Base-by-base conservation (phyloP, 495 filamentous ascomycete genomes). In the Tuber aestivum region DNA sequence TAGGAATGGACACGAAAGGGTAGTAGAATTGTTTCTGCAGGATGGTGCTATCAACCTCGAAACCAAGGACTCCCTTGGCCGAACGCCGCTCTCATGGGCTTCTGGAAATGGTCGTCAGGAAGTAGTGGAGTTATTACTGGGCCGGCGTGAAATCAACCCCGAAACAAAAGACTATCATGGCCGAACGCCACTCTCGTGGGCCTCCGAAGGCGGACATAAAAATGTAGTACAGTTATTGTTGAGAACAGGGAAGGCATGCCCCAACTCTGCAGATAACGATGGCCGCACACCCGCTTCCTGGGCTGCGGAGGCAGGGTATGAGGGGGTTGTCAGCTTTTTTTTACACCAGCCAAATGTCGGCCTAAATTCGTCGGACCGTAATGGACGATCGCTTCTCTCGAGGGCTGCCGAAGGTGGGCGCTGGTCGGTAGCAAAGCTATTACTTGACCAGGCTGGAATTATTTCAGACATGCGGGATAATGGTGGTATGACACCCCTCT, bases 21-120 rank as follows among this genome's bases (percentile, higher is more conserved):
- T 82, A n/a, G 81, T 77, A 42, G 37, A 74, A 27, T 37, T 73
- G 16, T n/a, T 73, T 45, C 68, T 73, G 37, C 0, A 27, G n/a
- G 61, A 65, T 18, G 37, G 38, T 21, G 10, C 50, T 61, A 70
- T 76, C n/a, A 69, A 74, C 42, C n/a, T 44, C 9, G 65, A 82
- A 41, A 68, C 76, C 5, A 76, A 41, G 41, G 45, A 72, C 42
- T 27, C 0, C 14, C 35, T 21, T 72, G 70, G 70, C 35, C 80
- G 79, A 37, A 85, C 82, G 14, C 83, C 85, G 40, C 82, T 87
- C 69, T 83, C 78, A 6, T 83, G 71, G 77, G 86, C 85, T 48
- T 83, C 84, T 78, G 74, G 73, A 78, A 50, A 75, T 32, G 86
- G 85, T 14, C 80, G 86, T 73, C 78, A 83, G 50, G 83, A 72